Conservation (phyloP, 2,329 filamentous ascomycete genomes). For the Xylaria arbuscula region DNA sequence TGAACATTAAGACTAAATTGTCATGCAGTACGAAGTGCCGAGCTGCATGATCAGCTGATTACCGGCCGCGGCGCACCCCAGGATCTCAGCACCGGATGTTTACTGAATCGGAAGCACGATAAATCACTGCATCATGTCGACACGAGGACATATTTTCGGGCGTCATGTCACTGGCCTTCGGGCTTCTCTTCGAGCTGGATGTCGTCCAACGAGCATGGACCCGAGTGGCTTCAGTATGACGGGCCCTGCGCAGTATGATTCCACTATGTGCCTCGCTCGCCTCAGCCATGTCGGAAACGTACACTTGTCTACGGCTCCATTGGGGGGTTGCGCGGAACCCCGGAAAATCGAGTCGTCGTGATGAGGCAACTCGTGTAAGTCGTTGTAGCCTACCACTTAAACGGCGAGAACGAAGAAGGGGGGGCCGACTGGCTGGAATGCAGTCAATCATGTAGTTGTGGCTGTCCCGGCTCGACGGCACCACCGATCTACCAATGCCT, state of each 20-base stretch:
- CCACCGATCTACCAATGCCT: constrained; percentile 34
- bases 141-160: constrained; percentile 30
- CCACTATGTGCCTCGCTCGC: constrained; percentile 20
- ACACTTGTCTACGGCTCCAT: constrained; percentile 18
- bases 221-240: constrained; percentile 23
- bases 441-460: constrained; percentile 29
- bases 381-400: constrained; percentile 23
- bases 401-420: constrained; percentile 1
- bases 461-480: constrained; percentile 38
- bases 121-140: constrained; percentile 28
- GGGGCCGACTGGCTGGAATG: constrained; percentile 30
- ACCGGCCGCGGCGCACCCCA: constrained; percentile 35
- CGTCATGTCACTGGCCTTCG: constrained; percentile 16
- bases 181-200: constrained; percentile 20
- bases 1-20: constrained; percentile 33
- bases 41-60: constrained; percentile 40
- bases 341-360: constrained; percentile 4
- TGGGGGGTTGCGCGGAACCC: constrained; percentile 20
- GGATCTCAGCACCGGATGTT: constrained; percentile 30
- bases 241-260: constrained; percentile 19
- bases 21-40: constrained; percentile 38
- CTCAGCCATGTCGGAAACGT: constrained; percentile 19
- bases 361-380: constrained; percentile 18
- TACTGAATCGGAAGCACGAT: constrained; percentile 29
- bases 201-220: constrained; percentile 18